Percentiles rank a stretch among this genome's conserved stretches.
Evolutionary conservation across 352 stramenopile species (phyloP).

Genomic region (Pythium vanterpoolii): DNA sequence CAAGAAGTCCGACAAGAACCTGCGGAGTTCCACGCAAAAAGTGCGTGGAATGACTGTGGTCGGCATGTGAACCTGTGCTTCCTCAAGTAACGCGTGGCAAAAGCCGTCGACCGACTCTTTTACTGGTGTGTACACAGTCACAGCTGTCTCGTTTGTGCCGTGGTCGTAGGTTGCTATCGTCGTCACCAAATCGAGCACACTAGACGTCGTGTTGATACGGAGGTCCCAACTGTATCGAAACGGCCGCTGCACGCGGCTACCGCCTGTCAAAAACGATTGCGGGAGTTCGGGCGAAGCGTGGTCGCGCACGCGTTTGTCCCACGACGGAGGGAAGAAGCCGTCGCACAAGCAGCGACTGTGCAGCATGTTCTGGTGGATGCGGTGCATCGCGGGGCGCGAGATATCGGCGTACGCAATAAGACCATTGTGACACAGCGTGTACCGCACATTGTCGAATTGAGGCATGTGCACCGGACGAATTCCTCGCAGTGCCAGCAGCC

Average conservation of each 20-base stretch:
- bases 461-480: constrained; percentile 35
- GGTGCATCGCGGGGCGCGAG: constrained; percentile 32
- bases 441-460: constrained; percentile 35
- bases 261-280: neutral
- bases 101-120: neutral
- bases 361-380: constrained; percentile 41
- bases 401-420: constrained; percentile 45
- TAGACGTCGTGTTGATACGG: neutral
- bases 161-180: neutral
- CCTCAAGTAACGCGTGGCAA: neutral
- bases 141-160: neutral
- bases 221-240: neutral
- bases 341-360: constrained; percentile 29
- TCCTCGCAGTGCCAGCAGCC: constrained; percentile 33
- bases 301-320: constrained; percentile 21
- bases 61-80: neutral
- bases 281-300: neutral
- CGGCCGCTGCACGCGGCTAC: too few species aligned
- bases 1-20: neutral
- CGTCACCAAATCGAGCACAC: neutral
- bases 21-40: neutral
- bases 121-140: neutral
- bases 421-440: constrained; percentile 24
- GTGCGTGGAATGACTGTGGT: neutral
- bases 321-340: constrained; percentile 34